Evolutionary conservation across 1,284 basidiomycete species (phyloP).

Genomic region (Sanghuangporus sanghuang): DNA sequence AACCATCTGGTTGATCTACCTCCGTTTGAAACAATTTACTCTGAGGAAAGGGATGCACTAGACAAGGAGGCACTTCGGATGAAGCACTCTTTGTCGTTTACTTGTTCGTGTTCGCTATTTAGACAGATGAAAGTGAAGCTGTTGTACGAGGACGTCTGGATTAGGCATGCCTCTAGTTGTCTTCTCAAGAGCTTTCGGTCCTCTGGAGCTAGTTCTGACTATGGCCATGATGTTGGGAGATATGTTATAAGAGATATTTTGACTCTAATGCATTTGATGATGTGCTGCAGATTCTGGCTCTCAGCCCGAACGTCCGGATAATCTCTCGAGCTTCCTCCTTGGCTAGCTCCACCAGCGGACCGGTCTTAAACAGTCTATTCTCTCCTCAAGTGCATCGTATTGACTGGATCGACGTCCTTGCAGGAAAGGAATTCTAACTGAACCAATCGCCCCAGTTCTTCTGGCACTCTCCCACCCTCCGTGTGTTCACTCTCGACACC

Average conservation of each 20-base stretch:
- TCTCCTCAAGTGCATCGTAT: background rate
- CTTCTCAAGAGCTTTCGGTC: background rate
- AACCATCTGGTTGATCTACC: background rate
- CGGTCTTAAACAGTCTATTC: background rate
- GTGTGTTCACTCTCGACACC: background rate
- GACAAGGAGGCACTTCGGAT: background rate
- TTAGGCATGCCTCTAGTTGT: background rate
- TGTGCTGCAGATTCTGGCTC: background rate
- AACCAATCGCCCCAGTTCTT: background rate
- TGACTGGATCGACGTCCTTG: background rate
- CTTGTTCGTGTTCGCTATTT: background rate
- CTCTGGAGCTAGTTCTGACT: background rate
- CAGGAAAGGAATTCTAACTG: background rate
- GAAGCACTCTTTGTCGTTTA: background rate
- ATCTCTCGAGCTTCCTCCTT: background rate
- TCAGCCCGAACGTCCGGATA: slow-evolving; percentile 1
- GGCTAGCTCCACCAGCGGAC: background rate
- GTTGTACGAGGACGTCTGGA: slow-evolving; percentile 7
- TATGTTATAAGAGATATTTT: background rate
- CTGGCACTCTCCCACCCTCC: background rate
- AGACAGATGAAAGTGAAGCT: background rate
- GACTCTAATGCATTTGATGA: background rate
- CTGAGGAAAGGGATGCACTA: background rate
- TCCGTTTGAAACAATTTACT: background rate
- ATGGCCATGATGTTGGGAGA: background rate